These are phyloP conservation scores for Cardamine resedifolia DNA, from an alignment of 345 rosid genomes.

Conservation along the genomic window DNA sequence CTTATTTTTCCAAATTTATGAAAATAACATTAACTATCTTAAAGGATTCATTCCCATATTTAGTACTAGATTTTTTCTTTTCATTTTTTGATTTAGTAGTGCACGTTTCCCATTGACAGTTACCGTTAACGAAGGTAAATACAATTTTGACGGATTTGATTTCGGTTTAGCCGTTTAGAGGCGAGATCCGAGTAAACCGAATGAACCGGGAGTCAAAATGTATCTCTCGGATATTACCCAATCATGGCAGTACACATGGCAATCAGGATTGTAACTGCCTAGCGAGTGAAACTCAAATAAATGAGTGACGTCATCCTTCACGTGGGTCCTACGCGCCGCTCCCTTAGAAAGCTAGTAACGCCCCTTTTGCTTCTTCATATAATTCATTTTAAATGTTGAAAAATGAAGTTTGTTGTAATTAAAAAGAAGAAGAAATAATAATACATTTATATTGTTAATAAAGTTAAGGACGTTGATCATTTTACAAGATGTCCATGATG, in stretches of 20 bases:
- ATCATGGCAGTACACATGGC: conserved; percentile 26
- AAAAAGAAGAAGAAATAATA: neutral
- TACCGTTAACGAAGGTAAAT: neutral
- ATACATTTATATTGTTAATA: neutral
- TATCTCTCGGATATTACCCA: conserved; percentile 1
- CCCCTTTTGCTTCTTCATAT: neutral
- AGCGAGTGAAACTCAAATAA: conserved; percentile 23
- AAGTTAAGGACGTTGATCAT: neutral
- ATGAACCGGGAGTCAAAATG: conserved; percentile 32
- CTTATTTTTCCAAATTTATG: conserved; percentile 14
- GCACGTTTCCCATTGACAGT: neutral
- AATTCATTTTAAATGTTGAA: neutral
- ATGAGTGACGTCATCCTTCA: conserved; percentile 42
- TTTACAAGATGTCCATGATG: neutral
- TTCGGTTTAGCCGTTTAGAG: conserved; percentile 30
- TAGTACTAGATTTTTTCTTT: neutral
- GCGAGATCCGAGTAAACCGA: neutral
- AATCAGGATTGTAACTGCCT: conserved; percentile 51
- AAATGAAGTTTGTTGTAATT: neutral
- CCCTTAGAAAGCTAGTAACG: conserved; percentile 50
- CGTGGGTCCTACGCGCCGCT: conserved; percentile 57
- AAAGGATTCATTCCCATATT: conserved; percentile 4
- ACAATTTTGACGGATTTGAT: neutral
- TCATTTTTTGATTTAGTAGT: neutral
- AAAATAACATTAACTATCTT: conserved; percentile 17